Evolutionary conservation across 768 basidiomycete genomes (phyloP), one percentile per base, ranked within the genome.

Genomic region (Pisolithus orientalis): DNA sequence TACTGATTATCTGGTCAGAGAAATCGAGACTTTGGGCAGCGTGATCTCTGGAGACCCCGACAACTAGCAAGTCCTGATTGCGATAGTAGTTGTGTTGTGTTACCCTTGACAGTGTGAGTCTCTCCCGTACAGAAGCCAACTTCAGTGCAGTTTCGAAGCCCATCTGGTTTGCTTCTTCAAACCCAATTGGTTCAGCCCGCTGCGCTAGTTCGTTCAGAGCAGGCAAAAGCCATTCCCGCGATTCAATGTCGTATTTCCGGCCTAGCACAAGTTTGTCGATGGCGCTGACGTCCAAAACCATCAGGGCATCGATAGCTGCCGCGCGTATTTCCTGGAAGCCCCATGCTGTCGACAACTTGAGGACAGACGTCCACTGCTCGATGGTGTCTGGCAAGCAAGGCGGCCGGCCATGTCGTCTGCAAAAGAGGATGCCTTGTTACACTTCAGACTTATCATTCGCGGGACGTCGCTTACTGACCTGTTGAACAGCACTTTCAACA

Each of bases 81-180:
- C 21, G 21, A 21, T 21, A 21, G 21, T 21, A 21, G 21, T 21
- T 21, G 21, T 21, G 21, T 21, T 21, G 21, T 21, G 21, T 21
- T 21, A 2, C 21, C 34, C 13, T 14, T 34, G 34, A 34, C 34
- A 34, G 34, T 14, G 13, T 13, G 13, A 34, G 11, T 42, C 51
- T 52, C 48, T 52, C 51, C 32, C 47, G 51, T 14, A 50, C 7
- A 24, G 47, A 34, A 21, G 47, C 51, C 7, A 52, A 38, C 29
- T 52, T 52, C 24, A 50, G 29, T 6, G 51, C 48, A 17, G 32
- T 50, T 17, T 52, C 51, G 14, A 52, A 6, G 9, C 51, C 51
- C n/a, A 52, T 34, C 28, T 37, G 47, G 32, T 2, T 37, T 17
- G 49, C 51, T 37, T 52, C 51, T 17, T 52, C 51, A 9, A 25